These are phyloP conservation scores for Xylaria palmicola DNA, from an alignment of 495 filamentous ascomycete species.

Conservation along the genomic window DNA sequence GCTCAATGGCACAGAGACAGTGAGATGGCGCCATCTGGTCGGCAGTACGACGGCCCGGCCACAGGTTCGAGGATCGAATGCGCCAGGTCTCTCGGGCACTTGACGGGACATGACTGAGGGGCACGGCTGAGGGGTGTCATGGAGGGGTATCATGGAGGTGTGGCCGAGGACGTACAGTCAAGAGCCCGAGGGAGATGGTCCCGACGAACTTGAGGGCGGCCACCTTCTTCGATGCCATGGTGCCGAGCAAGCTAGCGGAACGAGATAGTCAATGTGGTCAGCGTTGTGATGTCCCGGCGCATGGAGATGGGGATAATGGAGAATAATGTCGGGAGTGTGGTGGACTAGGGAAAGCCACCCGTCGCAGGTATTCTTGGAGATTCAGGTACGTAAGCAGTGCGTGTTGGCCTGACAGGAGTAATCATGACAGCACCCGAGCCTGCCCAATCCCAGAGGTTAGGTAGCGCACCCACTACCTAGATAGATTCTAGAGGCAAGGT, in stretches of 20 bases:
- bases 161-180: slow-evolving; percentile 63
- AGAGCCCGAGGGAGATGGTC: slow-evolving; percentile 77
- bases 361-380: too few species aligned
- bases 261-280: not conserved
- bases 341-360: too few species aligned
- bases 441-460: not conserved
- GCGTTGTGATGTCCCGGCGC: not conserved
- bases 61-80: not conserved
- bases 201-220: slow-evolving; percentile 85
- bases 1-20: not conserved
- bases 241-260: not conserved
- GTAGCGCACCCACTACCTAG: too few species aligned
- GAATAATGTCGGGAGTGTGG: not conserved
- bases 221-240: slow-evolving; percentile 68
- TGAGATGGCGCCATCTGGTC: slow-evolving; percentile 10
- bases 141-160: slow-evolving; percentile 25
- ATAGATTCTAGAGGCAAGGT: too few species aligned
- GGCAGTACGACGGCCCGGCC: not conserved
- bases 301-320: not conserved
- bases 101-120: too few species aligned
- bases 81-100: slow-evolving; percentile 13
- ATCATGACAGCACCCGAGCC: not conserved
- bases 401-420: too few species aligned
- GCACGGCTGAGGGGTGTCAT: too few species aligned
- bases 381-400: not conserved